Evolutionary conservation across 371 early-diverging fungal species (phyloP).

Genomic region (Mucor indicus): DNA sequence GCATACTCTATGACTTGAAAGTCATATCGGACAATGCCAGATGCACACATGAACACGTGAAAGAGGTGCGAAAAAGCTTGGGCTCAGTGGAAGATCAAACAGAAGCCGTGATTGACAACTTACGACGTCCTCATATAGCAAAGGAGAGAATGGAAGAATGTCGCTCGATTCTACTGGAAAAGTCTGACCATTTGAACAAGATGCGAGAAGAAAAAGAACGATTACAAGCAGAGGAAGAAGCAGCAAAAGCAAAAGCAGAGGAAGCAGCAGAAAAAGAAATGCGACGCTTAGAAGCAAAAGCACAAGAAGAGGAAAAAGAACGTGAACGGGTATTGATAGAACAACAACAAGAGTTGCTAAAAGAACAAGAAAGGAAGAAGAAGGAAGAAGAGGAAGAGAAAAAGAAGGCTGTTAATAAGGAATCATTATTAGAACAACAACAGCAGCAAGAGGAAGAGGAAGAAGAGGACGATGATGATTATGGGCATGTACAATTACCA

Average conservation of each 20-base stretch:
- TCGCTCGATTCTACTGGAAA: conserved; percentile 12
- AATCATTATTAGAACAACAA: no score
- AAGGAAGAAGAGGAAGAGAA: background rate
- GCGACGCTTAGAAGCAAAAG: no score
- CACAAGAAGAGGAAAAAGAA: background rate
- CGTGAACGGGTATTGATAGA: background rate
- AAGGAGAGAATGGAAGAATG: conserved; percentile 69
- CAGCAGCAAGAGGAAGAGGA: background rate
- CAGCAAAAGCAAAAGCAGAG: background rate
- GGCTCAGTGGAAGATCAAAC: conserved; percentile 19
- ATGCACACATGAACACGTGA: conserved; percentile 47
- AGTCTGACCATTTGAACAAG: conserved; percentile 5
- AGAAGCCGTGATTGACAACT: conserved; percentile 52
- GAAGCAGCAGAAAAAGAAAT: no score
- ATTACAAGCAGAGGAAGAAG: background rate
- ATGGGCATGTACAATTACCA: conserved; percentile 14
- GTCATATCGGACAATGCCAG: conserved; percentile 55
- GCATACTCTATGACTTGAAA: conserved; percentile 64
- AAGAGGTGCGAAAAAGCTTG: conserved; percentile 42
- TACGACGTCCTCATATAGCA: conserved; percentile 66
- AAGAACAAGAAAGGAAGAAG: background rate
- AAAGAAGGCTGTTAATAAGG: no score
- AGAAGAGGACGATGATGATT: conserved; percentile 1
- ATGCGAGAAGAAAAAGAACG: conserved; percentile 1
- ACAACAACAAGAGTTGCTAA: background rate